Evolutionary conservation across 352 stramenopile genomes (phyloP).

Genomic region (Phytophthora cactorum): DNA sequence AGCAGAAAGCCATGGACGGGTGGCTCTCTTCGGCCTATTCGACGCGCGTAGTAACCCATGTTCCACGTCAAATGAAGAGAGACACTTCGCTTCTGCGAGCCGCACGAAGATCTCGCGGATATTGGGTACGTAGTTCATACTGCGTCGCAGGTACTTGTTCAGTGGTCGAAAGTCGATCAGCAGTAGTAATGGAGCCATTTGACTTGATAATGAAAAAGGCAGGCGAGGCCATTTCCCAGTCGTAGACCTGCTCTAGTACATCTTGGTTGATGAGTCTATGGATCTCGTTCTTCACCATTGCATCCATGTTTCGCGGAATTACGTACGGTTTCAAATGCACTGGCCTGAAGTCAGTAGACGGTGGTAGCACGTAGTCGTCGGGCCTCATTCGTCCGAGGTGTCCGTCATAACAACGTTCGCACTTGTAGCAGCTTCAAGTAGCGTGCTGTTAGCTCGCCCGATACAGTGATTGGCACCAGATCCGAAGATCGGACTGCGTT

Average conservation of each 20-base stretch:
- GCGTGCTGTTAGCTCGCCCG: background rate
- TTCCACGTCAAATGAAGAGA: background rate
- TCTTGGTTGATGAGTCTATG: conserved; percentile 11
- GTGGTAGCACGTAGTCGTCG: conserved; percentile 10
- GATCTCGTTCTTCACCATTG: conserved; percentile 1
- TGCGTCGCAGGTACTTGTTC: conserved; percentile 13
- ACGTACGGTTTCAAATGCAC: conserved; percentile 16
- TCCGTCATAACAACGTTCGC: background rate
- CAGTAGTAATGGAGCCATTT: background rate
- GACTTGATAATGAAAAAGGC: conserved; percentile 17
- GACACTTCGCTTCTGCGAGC: conserved; percentile 1
- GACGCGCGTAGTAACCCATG: conserved; percentile 10
- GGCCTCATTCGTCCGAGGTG: conserved; percentile 13
- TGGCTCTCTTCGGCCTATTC: too few species aligned
- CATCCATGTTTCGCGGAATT: background rate
- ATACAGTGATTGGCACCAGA: background rate
- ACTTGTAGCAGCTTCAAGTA: background rate
- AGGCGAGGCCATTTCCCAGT: conserved; percentile 15
- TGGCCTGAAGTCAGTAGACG: conserved; percentile 2
- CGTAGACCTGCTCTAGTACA: conserved; percentile 18
- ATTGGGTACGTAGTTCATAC: conserved; percentile 12
- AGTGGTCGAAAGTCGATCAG: conserved; percentile 12
- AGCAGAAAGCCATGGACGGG: too few species aligned
- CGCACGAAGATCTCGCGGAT: conserved; percentile 10
- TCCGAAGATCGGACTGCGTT: background rate